Base-by-base conservation (phyloP, 2,329 filamentous ascomycete genomes). In the Cordyceps fumosorosea region DNA sequence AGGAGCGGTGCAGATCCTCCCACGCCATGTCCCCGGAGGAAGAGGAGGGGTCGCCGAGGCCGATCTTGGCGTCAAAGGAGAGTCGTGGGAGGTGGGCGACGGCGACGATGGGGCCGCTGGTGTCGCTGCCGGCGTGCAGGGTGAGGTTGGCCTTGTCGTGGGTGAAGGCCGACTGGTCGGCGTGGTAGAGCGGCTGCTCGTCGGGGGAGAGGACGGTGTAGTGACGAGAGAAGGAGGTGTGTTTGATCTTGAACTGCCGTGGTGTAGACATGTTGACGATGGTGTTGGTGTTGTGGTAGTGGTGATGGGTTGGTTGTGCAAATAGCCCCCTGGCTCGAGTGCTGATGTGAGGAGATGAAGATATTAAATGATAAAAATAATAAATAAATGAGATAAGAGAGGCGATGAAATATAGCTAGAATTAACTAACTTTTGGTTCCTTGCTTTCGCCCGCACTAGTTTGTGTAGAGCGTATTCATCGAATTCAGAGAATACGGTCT, bases 41-140 rank as follows among this genome's bases (percentile, higher is more conserved):
- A 3, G 54, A 45, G 24, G 4, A 8, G 16, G 59, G 48, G 32
- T 60, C 51, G 56, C 59, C 64, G 18, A 65, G 45, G 34, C 60
- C 58, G 18, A 65, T 54, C 26, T 56, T 51, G 62, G 53, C 61
- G 18, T 51, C 14, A 5, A 10, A 24, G 20, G 54, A 54, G 22
- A 64, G 40, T 34, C 26, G 34, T 22, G 64, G 48, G 20, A 60
- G 32, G 53, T 63, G 57, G 32, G 24, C 57, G 26, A 63, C 57
- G 24, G 62, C 62, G 50, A 63, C 32, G 47, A 65, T 44, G 26
- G 62, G 52, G 44, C 26, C 42, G 55, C 7, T 11, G 8, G 42
- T 12, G 55, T 20, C 24, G 24, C 42, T 3, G 55, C 55, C 55
- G 26, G 40, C 42, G 55, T 57, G 55, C 24, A 57, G 42, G 18